Evolutionary conservation across 805 yeast genomes (phyloP).

Genomic region (Debaryomyces castellii): DNA sequence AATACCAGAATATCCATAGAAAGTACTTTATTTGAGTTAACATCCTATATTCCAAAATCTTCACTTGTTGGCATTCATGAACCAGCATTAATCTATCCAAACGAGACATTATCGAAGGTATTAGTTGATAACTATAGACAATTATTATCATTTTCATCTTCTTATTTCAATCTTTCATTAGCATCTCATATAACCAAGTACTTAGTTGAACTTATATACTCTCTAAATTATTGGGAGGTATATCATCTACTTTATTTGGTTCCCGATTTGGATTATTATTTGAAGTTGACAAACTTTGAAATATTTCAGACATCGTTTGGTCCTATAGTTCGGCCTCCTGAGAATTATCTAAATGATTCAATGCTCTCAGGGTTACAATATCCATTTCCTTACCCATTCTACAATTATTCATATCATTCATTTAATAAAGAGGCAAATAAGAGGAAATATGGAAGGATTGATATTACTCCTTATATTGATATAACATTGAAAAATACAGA

Average conservation of each 20-base stretch:
- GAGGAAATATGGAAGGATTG: slow-evolving; percentile 23
- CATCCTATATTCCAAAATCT: slow-evolving; percentile 25
- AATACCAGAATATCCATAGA: slow-evolving; percentile 28
- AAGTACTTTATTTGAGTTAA: slow-evolving; percentile 21
- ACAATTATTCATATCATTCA: slow-evolving; percentile 43
- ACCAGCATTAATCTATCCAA: slow-evolving; percentile 26
- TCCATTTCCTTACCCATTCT: slow-evolving; percentile 47
- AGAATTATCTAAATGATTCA: slow-evolving; percentile 31
- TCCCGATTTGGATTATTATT: slow-evolving; percentile 33
- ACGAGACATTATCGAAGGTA: slow-evolving; percentile 33
- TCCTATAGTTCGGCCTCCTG: slow-evolving; percentile 39
- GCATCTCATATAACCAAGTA: slow-evolving; percentile 39
- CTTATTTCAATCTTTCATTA: slow-evolving; percentile 38
- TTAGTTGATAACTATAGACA: slow-evolving; percentile 38
- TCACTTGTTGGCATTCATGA: not conserved
- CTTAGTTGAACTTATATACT: slow-evolving; percentile 37
- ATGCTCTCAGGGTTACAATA: slow-evolving; percentile 42
- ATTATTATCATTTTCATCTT: slow-evolving; percentile 27
- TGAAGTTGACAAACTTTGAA: slow-evolving; percentile 34
- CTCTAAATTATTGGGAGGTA: slow-evolving; percentile 44
- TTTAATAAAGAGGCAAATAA: slow-evolving; percentile 25
- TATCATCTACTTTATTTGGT: slow-evolving; percentile 36
- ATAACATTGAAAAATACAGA: slow-evolving; percentile 26
- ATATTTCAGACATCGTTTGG: slow-evolving; percentile 36
- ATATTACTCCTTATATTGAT: slow-evolving; percentile 36